Base-by-base conservation (phyloP, 1,284 basidiomycete genomes). In the Acaromyces ingoldii region DNA sequence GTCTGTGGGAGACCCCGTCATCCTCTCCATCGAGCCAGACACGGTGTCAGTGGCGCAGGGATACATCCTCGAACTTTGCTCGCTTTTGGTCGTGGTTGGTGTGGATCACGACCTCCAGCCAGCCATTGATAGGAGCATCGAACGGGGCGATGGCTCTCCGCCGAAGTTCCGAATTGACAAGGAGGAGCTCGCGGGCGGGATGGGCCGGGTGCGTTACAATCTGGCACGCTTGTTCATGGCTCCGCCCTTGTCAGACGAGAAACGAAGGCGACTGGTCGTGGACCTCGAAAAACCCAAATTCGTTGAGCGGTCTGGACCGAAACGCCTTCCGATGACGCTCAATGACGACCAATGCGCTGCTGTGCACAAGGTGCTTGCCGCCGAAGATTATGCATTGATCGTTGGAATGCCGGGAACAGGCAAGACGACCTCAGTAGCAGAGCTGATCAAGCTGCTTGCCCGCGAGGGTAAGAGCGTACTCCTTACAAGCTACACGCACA, bases 371-470 rank as follows among this genome's bases (percentile, higher is more conserved):
- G 88, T 87, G 2, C 76, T 97, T 15, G 78, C 80, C 2, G 89
- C 93, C 0, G 79, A 84, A 56, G 92, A 99, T 75, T 99, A 96
- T 72, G 85, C 91, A 0, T 78, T 97, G 40, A 82, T 98, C 28
- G 80, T 97, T 4, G 95, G 93, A 22, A 97, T 98, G 95, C 93
- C 93, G 1, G 93, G 93, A 0, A 97, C 95, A 2, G 93, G 93
- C 7, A 99, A 99, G 78, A 96, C 93, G 30, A 95, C 91, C 0
- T 88, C 93, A 3, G 87, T 97, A 50, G 89, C 89, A 0, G 85
- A 89, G 36, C 82, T 96, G 37, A 91, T 98, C 70, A 82, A 83
- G 63, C 81, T 82, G 22, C 78, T 98, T 4, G 89, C 90, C 1
- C 80, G 78, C 36, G 79, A 83, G 74, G 90, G 90, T 3, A 91